These are phyloP conservation scores for Chondrostereum purpureum DNA, from an alignment of 1,284 basidiomycete genomes.

Conservation along the genomic window DNA sequence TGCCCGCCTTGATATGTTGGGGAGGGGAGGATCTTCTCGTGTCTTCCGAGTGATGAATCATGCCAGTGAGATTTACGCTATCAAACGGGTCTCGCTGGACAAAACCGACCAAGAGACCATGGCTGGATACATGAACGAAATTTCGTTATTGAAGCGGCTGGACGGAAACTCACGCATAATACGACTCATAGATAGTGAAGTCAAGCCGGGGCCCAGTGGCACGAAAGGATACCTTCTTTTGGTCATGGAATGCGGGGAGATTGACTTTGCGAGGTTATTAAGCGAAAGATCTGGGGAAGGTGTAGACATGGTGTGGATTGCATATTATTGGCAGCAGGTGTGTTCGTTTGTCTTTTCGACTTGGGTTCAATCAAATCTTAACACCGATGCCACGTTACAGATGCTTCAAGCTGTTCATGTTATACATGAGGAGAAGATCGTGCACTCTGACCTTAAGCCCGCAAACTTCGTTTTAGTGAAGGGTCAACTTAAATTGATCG, in stretches of 20 bases:
- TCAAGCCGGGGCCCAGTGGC: constrained; percentile 56
- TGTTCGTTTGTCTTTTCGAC: constrained; percentile 16
- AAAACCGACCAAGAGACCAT: constrained; percentile 82
- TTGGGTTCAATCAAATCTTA: not conserved
- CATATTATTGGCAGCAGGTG: constrained; percentile 94
- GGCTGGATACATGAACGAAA: constrained; percentile 92
- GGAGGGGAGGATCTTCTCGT: constrained; percentile 89
- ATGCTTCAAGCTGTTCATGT: constrained; percentile 95
- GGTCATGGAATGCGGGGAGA: constrained; percentile 94
- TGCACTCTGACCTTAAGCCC: constrained; percentile 94
- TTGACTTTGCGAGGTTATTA: constrained; percentile 78
- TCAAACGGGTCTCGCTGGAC: constrained; percentile 85
- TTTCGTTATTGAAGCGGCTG: constrained; percentile 78
- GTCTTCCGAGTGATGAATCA: constrained; percentile 84
- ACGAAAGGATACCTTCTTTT: constrained; percentile 67
- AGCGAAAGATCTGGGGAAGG: constrained; percentile 77
- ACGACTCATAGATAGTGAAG: constrained; percentile 80
- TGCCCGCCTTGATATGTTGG: constrained; percentile 79
- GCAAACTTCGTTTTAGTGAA: constrained; percentile 94
- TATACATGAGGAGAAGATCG: constrained; percentile 93
- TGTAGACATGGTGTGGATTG: constrained; percentile 86
- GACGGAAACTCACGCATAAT: constrained; percentile 88
- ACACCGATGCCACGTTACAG: constrained; percentile 34
- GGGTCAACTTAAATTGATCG: constrained; percentile 90
- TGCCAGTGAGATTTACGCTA: constrained; percentile 74